phyloP scores from a whole-genome alignment of 1,284 basidiomycete species.

The Cutaneotrichosporon mucoides region DNA sequence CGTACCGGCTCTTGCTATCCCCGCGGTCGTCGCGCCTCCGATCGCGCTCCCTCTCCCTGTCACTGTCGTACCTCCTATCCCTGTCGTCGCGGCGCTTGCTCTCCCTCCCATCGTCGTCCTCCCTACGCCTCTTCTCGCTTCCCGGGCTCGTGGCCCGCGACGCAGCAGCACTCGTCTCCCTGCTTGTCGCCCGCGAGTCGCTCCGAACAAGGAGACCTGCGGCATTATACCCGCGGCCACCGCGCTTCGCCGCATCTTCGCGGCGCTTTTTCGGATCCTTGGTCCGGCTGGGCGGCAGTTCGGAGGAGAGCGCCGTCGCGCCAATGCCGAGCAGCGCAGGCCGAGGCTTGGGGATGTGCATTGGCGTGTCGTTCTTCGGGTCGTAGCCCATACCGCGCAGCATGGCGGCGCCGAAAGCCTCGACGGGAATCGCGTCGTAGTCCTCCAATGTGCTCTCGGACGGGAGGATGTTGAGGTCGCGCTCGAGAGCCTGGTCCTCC shows the following conservation, averaged over 20 bases:
- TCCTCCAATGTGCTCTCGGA: slow-evolving; percentile 67
- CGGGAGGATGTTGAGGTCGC: slow-evolving; percentile 67
- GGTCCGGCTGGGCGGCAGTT: slow-evolving; percentile 27
- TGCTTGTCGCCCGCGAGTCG: slow-evolving; percentile 9
- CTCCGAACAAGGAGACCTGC: slow-evolving; percentile 32
- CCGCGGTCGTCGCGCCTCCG: slow-evolving; percentile 25
- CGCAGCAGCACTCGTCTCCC: slow-evolving; percentile 11
- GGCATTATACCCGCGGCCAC: slow-evolving; percentile 43
- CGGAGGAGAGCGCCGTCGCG: slow-evolving; percentile 60
- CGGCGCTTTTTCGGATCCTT: slow-evolving; percentile 25
- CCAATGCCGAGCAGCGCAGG: slow-evolving; percentile 85
- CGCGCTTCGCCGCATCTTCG: slow-evolving; percentile 30
- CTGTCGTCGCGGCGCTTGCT: slow-evolving; percentile 11
- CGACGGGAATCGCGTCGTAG: slow-evolving; percentile 85
- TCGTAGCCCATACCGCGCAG: slow-evolving; percentile 94
- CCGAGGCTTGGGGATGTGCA: slow-evolving; percentile 73
- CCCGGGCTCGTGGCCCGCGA: slow-evolving; percentile 16
- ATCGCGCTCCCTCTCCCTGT: slow-evolving; percentile 27
- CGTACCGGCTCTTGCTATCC: not conserved
- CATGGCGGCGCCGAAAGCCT: slow-evolving; percentile 88
- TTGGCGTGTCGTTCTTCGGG: slow-evolving; percentile 60
- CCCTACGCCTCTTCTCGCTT: slow-evolving; percentile 15
- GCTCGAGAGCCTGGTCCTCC: slow-evolving; percentile 73
- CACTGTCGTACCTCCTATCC: slow-evolving; percentile 12
- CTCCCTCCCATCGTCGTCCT: slow-evolving; percentile 20